Conservation (phyloP, 768 basidiomycete species). For the Nidularia pulvinata region DNA sequence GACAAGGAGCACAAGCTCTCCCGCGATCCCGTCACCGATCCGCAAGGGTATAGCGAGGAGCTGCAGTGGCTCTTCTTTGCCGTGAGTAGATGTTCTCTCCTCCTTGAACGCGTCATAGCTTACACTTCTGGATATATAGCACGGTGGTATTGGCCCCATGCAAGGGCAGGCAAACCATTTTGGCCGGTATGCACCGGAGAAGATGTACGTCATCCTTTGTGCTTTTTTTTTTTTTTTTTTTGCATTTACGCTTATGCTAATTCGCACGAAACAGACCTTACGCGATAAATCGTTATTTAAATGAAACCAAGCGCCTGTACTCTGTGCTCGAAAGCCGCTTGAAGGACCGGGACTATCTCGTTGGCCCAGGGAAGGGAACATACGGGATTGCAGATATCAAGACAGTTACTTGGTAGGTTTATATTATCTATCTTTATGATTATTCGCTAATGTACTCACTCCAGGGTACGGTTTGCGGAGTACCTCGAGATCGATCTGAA, state of each 20-base stretch:
- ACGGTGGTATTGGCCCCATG: conserved; percentile 79
- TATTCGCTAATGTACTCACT: neutral
- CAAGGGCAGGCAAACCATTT: conserved; percentile 59
- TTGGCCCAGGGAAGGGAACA: conserved; percentile 62
- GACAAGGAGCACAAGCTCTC: conserved; percentile 67
- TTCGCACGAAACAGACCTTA: conserved; percentile 61
- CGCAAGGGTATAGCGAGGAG: conserved; percentile 60
- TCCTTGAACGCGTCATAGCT: neutral
- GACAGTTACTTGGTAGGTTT: conserved; percentile 52
- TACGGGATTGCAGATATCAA: conserved; percentile 72
- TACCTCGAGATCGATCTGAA: neutral
- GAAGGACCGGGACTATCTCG: conserved; percentile 68
- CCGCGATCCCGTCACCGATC: conserved; percentile 46
- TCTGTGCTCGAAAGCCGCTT: conserved; percentile 75
- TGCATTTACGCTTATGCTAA: conserved; percentile 65
- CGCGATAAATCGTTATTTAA: conserved; percentile 64
- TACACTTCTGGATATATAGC: conserved; percentile 42
- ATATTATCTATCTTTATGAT: neutral
- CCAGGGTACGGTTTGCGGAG: conserved; percentile 14
- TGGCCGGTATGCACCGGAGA: conserved; percentile 56
- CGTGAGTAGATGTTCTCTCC: conserved; percentile 20
- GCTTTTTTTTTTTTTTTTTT: neutral
- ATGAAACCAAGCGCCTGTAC: conserved; percentile 82
- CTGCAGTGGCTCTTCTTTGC: conserved; percentile 86
- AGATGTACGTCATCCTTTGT: conserved; percentile 12